phyloP scores from a whole-genome alignment of 805 yeast genomes.

The Wickerhamiella cacticola region DNA sequence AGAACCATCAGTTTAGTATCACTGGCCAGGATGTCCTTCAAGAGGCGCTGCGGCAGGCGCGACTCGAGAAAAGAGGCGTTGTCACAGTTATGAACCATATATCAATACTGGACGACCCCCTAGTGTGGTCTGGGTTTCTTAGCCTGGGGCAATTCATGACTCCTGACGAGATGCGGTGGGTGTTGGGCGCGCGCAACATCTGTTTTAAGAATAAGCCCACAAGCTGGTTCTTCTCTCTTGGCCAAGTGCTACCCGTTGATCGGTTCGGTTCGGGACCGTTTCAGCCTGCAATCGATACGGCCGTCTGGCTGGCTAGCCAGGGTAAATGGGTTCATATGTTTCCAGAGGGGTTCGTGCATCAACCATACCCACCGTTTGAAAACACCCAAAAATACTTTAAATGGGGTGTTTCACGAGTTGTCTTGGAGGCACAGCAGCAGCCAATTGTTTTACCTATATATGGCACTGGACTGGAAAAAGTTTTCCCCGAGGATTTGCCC shows the following conservation, averaged over 20 bases:
- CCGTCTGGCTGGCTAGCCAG: constrained; percentile 43
- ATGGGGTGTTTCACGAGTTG: constrained; percentile 84
- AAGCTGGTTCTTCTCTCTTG: constrained; percentile 58
- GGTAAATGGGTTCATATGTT: constrained; percentile 74
- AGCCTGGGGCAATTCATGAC: constrained; percentile 47
- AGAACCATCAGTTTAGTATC: constrained; percentile 52
- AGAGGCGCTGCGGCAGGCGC: constrained; percentile 48
- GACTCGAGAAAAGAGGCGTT: constrained; percentile 58
- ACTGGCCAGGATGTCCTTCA: constrained; percentile 54
- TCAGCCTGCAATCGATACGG: constrained; percentile 82
- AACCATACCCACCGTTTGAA: constrained; percentile 57
- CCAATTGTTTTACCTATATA: constrained; percentile 85
- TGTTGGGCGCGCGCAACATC: constrained; percentile 83
- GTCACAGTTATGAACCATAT: constrained; percentile 87
- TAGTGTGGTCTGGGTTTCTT: constrained; percentile 78
- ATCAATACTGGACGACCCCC: constrained; percentile 65
- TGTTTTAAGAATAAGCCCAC: constrained; percentile 42
- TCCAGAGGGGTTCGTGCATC: constrained; percentile 92
- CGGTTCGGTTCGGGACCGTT: constrained; percentile 90
- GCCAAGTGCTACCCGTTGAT: constrained; percentile 76
- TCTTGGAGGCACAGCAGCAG: constrained; percentile 68
- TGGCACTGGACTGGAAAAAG: constrained; percentile 72
- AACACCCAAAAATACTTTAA: constrained; percentile 89
- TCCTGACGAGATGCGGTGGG: constrained; percentile 73
- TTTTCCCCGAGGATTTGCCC: constrained; percentile 60